Conservation (phyloP, 1,139 yeast genomes). For the Blastobotrys serpentis region DNA sequence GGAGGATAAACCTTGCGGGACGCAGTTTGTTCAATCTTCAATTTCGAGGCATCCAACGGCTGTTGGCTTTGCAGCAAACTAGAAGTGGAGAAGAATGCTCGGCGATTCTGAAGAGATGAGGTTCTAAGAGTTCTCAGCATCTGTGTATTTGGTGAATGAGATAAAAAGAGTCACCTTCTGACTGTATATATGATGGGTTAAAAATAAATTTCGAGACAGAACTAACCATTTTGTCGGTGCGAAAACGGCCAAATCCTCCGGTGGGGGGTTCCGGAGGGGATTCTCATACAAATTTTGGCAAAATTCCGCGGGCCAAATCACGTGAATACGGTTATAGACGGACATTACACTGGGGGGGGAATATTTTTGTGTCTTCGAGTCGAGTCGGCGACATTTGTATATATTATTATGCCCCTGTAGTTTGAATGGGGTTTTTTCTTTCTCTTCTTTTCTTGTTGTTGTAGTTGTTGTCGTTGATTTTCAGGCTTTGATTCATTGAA, state of each 20-base stretch:
- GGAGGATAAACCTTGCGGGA: slow-evolving; percentile 67
- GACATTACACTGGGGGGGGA: no score
- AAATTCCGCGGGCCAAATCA: not conserved
- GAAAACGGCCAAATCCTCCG: not conserved
- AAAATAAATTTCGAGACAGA: not conserved
- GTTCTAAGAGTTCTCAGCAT: slow-evolving; percentile 1
- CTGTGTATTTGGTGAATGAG: not conserved
- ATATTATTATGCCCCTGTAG: no score
- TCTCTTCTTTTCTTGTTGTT: no score
- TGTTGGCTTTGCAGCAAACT: not conserved
- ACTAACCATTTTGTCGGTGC: not conserved
- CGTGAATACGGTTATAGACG: not conserved
- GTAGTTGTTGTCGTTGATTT: no score
- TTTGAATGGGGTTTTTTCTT: no score
- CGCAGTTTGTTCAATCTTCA: slow-evolving; percentile 56
- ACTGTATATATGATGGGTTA: not conserved
- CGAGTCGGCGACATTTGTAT: no score
- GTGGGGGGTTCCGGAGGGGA: no score
- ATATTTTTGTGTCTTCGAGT: no score
- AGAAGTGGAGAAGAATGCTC: slow-evolving; percentile 4
- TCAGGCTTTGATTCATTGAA: no score
- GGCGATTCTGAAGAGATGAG: not conserved
- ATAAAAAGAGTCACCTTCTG: not conserved
- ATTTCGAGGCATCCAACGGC: slow-evolving; percentile 63
- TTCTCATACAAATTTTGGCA: no score